A percentile compares a stretch with the other conserved stretches of the same genome.
Evolutionary conservation across 768 basidiomycete species (phyloP).

Genomic region (Wakefieldia striispora): DNA sequence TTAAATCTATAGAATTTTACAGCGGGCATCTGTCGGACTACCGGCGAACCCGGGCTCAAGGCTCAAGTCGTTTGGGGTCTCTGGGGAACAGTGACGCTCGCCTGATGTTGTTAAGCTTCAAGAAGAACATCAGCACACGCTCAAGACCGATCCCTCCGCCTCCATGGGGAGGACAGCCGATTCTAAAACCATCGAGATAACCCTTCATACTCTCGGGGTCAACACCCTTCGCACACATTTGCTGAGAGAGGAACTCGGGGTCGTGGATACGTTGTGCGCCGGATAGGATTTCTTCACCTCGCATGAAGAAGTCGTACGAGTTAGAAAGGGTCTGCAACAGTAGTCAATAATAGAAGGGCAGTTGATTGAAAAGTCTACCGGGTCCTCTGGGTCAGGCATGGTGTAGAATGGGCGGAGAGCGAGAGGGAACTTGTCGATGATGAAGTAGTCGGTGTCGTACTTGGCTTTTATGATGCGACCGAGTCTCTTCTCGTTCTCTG

Average conservation of each 20-base stretch:
- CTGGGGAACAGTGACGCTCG: constrained; percentile 93
- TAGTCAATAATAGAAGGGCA: constrained; percentile 2
- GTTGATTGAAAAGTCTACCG: constrained; percentile 46
- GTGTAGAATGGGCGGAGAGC: constrained; percentile 97
- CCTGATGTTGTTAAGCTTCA: constrained; percentile 95
- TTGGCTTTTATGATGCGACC: constrained; percentile 88
- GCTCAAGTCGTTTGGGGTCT: constrained; percentile 93
- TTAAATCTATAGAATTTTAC: not conserved
- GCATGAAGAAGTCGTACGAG: constrained; percentile 99
- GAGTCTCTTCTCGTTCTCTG: constrained; percentile 92
- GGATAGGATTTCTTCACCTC: constrained; percentile 97
- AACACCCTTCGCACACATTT: constrained; percentile 85
- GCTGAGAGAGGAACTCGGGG: constrained; percentile 70
- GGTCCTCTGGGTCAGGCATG: constrained; percentile 94
- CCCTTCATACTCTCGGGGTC: constrained; percentile 89
- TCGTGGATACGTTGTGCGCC: constrained; percentile 99
- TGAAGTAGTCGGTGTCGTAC: constrained; percentile 98
- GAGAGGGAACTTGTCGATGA: constrained; percentile 98
- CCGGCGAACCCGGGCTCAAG: constrained; percentile 40
- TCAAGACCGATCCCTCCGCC: constrained; percentile 96
- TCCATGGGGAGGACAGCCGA: constrained; percentile 95
- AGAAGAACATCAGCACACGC: constrained; percentile 95
- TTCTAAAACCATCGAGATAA: constrained; percentile 91
- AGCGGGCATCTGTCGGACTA: not conserved
- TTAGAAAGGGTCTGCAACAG: constrained; percentile 76